Base-by-base conservation (phyloP, 192 early-diverging fungal genomes). In the Rhizoclosmatium sp. region DNA sequence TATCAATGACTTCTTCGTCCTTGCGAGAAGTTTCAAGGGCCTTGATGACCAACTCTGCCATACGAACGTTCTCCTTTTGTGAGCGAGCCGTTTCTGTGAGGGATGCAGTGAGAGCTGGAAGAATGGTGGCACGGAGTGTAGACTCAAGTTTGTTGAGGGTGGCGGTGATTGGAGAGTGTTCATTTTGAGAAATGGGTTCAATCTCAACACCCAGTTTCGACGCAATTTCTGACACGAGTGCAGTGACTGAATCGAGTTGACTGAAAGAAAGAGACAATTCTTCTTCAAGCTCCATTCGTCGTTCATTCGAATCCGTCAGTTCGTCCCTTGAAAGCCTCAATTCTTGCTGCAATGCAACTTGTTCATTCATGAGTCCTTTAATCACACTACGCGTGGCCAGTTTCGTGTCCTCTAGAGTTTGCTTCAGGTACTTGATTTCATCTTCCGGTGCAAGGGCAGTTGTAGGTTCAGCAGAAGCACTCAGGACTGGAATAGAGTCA, bases 1-100 rank as follows among this genome's bases (percentile, higher is more conserved):
- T 40, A 40, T n/a, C 64, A 39, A 40, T 31, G 12, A 51, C 51
- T 10, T 39, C 75, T 40, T 65, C 75, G n/a, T 31, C 12, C 9
- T 54, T 19, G 64, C 66, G 39, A 23, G 75, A 39, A 3, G 19
- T 67, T 51, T 56, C 75, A 14, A 59, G n/a, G 12, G 75, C 75
- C 9, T 67, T 16, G 16, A 76, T 76, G 3, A 61, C 65, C 21
- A 76, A 23, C 48, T 76, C 75, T 12, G 75, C 75, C 75, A 76
- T 76, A 4, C 75, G 61, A 47, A 76, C 21, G 31, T 67, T 76
- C 44, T 65, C 75, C 23, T 12, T 12, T 1, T 45, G 62, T 40
- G 44, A 65, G 16, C 44, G 40, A 4, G 5, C 2, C 21, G 65
- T 76, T 48, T 76, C 75, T 9, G 9, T 5, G 1, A 76, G 1